Percentiles rank a stretch among this genome's conserved stretches.
Evolutionary conservation across 2,329 filamentous ascomycete genomes (phyloP).

Genomic region (Clonostachys chloroleuca): DNA sequence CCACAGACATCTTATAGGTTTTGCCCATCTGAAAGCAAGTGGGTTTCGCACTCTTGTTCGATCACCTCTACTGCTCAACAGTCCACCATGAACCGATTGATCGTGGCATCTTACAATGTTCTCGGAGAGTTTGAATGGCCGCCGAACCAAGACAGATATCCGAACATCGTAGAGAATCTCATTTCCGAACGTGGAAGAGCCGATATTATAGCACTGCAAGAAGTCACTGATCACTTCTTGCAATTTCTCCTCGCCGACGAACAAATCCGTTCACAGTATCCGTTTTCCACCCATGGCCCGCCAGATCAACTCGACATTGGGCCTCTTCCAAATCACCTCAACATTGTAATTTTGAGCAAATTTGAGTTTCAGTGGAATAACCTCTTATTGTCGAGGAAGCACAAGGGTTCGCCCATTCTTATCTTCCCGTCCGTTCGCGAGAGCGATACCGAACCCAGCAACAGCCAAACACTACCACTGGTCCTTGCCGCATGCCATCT

Average conservation of each 20-base stretch:
- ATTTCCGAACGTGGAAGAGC: conserved; percentile 32
- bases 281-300: conserved; percentile 53
- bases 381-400: conserved; percentile 46
- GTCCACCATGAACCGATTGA: conserved; percentile 10
- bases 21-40: background rate
- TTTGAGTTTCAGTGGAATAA: conserved; percentile 50
- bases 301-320: conserved; percentile 44
- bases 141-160: conserved; percentile 32
- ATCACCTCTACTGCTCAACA: background rate
- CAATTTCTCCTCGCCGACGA: conserved; percentile 43
- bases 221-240: conserved; percentile 62
- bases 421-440: conserved; percentile 21
- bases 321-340: conserved; percentile 55
- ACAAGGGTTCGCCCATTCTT: conserved; percentile 53
- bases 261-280: conserved; percentile 41
- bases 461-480: conserved; percentile 19
- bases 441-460: conserved; percentile 8
- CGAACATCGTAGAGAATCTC: conserved; percentile 36
- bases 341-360: conserved; percentile 55
- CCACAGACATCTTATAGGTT: background rate
- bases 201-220: conserved; percentile 52
- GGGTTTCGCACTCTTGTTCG: background rate
- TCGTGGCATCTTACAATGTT: conserved; percentile 49
- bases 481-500: conserved; percentile 57
- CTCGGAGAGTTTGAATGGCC: conserved; percentile 46